A percentile compares a stretch with the other conserved stretches of the same genome.
These are phyloP conservation scores for Eurotiales sp. DNA, from an alignment of 2,329 filamentous ascomycete species.

Conservation along the genomic window DNA sequence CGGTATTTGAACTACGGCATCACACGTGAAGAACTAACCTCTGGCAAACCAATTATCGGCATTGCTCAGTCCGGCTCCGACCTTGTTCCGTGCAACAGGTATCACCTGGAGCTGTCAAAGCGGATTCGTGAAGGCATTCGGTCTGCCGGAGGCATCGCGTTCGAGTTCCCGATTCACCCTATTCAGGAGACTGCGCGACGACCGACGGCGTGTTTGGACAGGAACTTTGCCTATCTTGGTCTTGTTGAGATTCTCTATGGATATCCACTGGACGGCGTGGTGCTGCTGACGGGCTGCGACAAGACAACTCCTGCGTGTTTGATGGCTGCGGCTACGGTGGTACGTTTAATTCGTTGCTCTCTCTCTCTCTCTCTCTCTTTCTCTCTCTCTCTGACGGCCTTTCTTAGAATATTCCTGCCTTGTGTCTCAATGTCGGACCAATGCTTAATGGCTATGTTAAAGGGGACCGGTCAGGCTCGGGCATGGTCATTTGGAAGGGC, in stretches of 20 bases:
- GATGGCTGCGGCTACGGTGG: slow-evolving; percentile 52
- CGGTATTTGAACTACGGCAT: slow-evolving; percentile 51
- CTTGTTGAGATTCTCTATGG: slow-evolving; percentile 48
- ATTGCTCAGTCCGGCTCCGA: slow-evolving; percentile 53
- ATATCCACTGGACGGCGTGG: slow-evolving; percentile 50
- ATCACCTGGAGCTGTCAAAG: slow-evolving; percentile 49
- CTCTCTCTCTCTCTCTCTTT: no score
- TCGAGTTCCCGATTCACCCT: slow-evolving; percentile 52
- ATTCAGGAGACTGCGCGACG: slow-evolving; percentile 49
- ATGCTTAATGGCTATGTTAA: slow-evolving; percentile 51
- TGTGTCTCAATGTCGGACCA: slow-evolving; percentile 51
- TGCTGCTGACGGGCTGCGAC: slow-evolving; percentile 51
- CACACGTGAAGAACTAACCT: slow-evolving; percentile 48
- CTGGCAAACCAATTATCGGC: slow-evolving; percentile 50
- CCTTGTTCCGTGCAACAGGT: slow-evolving; percentile 49
- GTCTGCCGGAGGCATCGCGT: slow-evolving; percentile 47
- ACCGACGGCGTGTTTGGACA: slow-evolving; percentile 49
- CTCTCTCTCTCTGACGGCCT: no score
- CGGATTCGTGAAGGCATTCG: slow-evolving; percentile 50
- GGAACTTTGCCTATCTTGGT: slow-evolving; percentile 48
- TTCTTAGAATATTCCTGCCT: slow-evolving; percentile 50
- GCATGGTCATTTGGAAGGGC: slow-evolving; percentile 48
- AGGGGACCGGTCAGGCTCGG: slow-evolving; percentile 42
- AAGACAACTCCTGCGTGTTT: slow-evolving; percentile 52
- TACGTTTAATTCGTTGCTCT: slow-evolving; percentile 19